phyloP scores from a whole-genome alignment of 2,329 filamentous ascomycete species.

The Leptographium procerum region DNA sequence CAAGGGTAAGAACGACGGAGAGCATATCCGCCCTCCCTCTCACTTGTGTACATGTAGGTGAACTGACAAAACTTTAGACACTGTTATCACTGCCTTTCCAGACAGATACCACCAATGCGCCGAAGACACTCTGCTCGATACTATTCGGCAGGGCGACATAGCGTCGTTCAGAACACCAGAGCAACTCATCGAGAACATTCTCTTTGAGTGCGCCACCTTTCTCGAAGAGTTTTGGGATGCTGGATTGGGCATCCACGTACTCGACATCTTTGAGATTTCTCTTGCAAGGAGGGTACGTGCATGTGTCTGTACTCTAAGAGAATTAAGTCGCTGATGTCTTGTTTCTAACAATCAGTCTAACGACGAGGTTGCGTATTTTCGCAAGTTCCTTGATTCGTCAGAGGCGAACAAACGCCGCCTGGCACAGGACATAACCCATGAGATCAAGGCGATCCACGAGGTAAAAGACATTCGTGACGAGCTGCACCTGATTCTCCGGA shows the following conservation, averaged over 20 bases:
- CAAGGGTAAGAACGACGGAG: neutral
- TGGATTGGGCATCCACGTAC: neutral
- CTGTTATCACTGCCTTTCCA: constrained; percentile 1
- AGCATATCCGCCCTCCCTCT: neutral
- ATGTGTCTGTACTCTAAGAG: neutral
- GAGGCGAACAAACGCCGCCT: neutral
- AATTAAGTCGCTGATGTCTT: neutral
- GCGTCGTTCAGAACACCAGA: neutral
- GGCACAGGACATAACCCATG: neutral
- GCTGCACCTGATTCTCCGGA: neutral
- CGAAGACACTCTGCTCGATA: neutral
- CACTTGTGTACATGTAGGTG: neutral
- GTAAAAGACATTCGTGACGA: neutral
- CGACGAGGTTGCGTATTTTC: neutral
- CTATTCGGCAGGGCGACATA: neutral
- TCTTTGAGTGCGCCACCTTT: constrained; percentile 1
- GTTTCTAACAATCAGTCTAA: neutral
- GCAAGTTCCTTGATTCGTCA: neutral
- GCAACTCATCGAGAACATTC: neutral
- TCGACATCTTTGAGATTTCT: neutral
- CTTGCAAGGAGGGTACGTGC: neutral
- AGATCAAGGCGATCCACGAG: neutral
- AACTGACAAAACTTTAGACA: neutral
- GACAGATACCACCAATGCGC: neutral
- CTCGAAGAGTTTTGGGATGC: neutral